Evolutionary conservation across 2,329 filamentous ascomycete genomes (phyloP).

Genomic region (Colletotrichum sp.): DNA sequence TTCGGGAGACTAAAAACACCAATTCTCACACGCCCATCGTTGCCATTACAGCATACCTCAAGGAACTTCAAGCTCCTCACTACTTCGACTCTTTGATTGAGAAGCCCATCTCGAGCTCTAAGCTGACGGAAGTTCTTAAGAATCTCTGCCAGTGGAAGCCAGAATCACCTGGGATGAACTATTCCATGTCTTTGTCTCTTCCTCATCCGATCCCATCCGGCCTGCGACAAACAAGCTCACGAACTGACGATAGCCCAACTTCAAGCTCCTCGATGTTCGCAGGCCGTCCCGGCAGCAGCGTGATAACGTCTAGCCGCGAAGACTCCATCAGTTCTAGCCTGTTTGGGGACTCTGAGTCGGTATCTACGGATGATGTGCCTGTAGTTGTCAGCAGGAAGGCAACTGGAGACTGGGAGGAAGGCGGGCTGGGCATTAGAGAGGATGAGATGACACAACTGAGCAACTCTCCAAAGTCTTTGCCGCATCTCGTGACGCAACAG

Average conservation of each 20-base stretch:
- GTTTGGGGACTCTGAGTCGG: conserved; percentile 84
- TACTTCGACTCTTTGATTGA: conserved; percentile 96
- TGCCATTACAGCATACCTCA: conserved; percentile 96
- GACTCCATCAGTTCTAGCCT: conserved; percentile 89
- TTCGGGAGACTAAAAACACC: conserved; percentile 93
- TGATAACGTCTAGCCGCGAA: conserved; percentile 80
- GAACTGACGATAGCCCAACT: conserved; percentile 82
- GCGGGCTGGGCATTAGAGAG: conserved; percentile 79
- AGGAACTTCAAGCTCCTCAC: conserved; percentile 92
- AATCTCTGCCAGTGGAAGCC: conserved; percentile 94
- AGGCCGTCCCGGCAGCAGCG: conserved; percentile 73
- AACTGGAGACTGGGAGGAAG: conserved; percentile 79
- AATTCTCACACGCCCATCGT: conserved; percentile 96
- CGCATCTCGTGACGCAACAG: conserved; percentile 62
- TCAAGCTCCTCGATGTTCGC: conserved; percentile 77
- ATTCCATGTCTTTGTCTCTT: conserved; percentile 48
- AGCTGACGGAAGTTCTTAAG: conserved; percentile 86
- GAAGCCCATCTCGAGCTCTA: conserved; percentile 93
- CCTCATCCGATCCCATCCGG: conserved; percentile 67
- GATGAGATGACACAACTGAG: conserved; percentile 49
- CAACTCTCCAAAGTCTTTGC: conserved; percentile 47
- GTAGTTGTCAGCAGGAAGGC: conserved; percentile 76
- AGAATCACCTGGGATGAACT: conserved; percentile 56
- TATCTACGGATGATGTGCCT: conserved; percentile 78
- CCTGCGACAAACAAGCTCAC: conserved; percentile 67